Evolutionary conservation across 495 filamentous ascomycete species (phyloP), one percentile per base, ranked within the genome.

Genomic region (Annulohypoxylon maeteangense): DNA sequence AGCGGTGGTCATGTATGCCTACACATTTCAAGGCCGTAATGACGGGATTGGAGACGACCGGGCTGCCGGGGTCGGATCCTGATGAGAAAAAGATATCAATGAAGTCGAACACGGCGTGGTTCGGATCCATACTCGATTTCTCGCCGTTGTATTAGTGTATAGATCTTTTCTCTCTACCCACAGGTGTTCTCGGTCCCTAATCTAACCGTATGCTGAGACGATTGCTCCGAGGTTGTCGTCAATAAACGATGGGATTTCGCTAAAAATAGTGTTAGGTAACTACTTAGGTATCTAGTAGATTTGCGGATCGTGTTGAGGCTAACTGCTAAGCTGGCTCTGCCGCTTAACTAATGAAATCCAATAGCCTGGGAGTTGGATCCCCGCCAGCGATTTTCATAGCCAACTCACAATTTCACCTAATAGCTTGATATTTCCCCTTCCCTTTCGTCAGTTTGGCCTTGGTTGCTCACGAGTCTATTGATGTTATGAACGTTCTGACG

Each of bases 101-200:
- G 65, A 65, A 72, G 47, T 56, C 32, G 20, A 45, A 27, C 50
- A 62, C 55, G 70, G 65, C 44, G 48, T 58, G 47, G 65, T 58
- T 65, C n/a, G 48, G 55, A 57, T 70, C 59, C 31, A 64, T 67
- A 48, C 44, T 59, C 70, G 54, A 71, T 68, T 70, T 50, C 50
- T 54, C 53, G 72, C 72, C 76, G 38, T 72, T 78, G 75, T 78
- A 77, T 74, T 75, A 78, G 75, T 78, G 72, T 77, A 77, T 77
- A 77, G 72, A 78, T 58, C 65, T 74, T 74, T 74, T 67, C 71
- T 68, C 67, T 66, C 50, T 16, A 5, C 45, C 34, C 11, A 0
- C 12, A 31, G 44, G 7, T 45, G 60, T 65, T 48, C 47, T 7
- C 50, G 10, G 31, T 61, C 40, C 23, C 27, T 27, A 23, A 14